These are phyloP conservation scores for Tuber melanosporum DNA, from an alignment of 495 filamentous ascomycete species.

Conservation along the genomic window DNA sequence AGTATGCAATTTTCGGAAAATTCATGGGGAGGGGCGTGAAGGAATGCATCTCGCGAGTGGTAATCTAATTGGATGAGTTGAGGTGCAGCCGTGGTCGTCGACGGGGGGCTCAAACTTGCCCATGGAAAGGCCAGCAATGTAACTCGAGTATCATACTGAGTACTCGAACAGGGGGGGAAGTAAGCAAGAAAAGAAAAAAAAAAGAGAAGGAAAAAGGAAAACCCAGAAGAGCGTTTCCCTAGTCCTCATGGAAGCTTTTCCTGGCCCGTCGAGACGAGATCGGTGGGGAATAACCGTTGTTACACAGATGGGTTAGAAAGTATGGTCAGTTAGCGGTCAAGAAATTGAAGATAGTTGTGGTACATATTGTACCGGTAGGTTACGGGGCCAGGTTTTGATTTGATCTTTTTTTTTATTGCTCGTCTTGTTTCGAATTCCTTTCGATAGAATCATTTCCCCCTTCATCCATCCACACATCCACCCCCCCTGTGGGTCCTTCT, in stretches of 20 bases:
- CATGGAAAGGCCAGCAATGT: neutral
- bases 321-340: neutral
- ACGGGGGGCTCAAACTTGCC: neutral
- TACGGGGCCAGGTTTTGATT: neutral
- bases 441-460: neutral
- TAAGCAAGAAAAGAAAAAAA: neutral
- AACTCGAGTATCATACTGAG: neutral
- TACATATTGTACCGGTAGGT: neutral
- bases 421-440: neutral
- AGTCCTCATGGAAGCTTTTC: neutral
- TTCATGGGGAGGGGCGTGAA: neutral
- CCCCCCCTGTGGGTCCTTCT: neutral
- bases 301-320: neutral
- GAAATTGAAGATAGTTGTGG: neutral
- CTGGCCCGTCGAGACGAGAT: neutral
- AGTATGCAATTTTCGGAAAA: slow-evolving; percentile 3
- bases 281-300: slow-evolving; percentile 1
- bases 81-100: neutral
- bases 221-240: neutral
- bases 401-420: neutral
- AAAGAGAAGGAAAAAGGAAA: neutral
- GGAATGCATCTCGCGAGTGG: neutral
- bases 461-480: neutral
- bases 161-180: neutral
- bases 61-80: neutral